A percentile compares a stretch with the other conserved stretches of the same genome.
phyloP scores from a whole-genome alignment of 1,139 yeast genomes.

The Tardiomyces digboiensis region DNA sequence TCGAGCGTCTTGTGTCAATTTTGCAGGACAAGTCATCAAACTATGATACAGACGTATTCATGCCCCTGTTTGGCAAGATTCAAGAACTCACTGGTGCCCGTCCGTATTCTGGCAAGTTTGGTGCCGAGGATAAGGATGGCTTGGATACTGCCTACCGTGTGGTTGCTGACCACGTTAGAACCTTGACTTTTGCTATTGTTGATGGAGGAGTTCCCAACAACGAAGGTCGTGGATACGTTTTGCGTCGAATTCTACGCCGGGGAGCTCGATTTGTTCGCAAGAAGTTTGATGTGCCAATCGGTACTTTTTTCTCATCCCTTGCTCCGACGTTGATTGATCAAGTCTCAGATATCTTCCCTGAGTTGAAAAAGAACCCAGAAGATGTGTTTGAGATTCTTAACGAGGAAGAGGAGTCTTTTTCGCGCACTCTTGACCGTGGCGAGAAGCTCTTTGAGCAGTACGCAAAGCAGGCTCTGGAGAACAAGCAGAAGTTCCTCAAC shows the following conservation, averaged over 20 bases:
- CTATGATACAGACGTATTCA: slow-evolving; percentile 95
- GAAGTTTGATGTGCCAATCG: slow-evolving; percentile 93
- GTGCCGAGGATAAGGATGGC: slow-evolving; percentile 86
- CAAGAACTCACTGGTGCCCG: slow-evolving; percentile 91
- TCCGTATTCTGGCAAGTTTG: slow-evolving; percentile 87
- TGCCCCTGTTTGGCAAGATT: slow-evolving; percentile 75
- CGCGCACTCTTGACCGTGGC: slow-evolving; percentile 96
- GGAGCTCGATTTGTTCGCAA: slow-evolving; percentile 97
- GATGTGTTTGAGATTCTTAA: slow-evolving; percentile 84
- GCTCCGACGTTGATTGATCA: slow-evolving; percentile 92
- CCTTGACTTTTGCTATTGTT: slow-evolving; percentile 89
- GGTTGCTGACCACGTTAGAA: slow-evolving; percentile 96
- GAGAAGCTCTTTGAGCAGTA: slow-evolving; percentile 93
- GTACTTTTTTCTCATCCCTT: slow-evolving; percentile 82
- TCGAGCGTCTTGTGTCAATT: slow-evolving; percentile 91
- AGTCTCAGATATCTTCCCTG: slow-evolving; percentile 86
- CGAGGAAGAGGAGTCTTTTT: slow-evolving; percentile 92
- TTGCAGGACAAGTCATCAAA: slow-evolving; percentile 86
- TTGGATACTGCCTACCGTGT: slow-evolving; percentile 98
- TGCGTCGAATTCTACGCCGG: slow-evolving; percentile 94
- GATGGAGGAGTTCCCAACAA: slow-evolving; percentile 99
- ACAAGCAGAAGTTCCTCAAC: slow-evolving; percentile 64
- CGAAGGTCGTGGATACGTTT: slow-evolving; percentile 97
- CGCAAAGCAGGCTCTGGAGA: slow-evolving; percentile 71
- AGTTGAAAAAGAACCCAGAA: slow-evolving; percentile 58